Conservation (phyloP, 176 grass and related monocot species). For the Cenchrus purpureus region DNA sequence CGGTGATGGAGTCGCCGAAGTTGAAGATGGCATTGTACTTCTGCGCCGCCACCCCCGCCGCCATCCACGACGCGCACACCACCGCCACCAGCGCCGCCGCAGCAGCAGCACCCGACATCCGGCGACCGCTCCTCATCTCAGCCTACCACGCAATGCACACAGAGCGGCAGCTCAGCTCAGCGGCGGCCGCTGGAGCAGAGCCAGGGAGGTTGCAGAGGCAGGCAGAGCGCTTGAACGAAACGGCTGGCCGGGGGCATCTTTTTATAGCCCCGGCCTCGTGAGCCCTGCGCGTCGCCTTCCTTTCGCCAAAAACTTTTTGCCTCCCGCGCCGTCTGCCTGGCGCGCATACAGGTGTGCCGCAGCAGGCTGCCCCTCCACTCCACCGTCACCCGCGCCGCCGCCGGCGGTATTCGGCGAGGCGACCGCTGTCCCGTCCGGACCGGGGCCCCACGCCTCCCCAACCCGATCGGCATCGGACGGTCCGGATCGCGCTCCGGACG, state of each 20-base stretch:
- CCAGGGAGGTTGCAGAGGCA: background rate
- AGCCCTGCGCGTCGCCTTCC: background rate
- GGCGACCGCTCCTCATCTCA: slow-evolving; percentile 3
- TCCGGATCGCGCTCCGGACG: background rate
- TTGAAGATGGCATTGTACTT: slow-evolving; percentile 73
- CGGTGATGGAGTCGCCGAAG: slow-evolving; percentile 82
- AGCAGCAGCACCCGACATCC: background rate
- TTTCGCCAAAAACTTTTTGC: slow-evolving; percentile 16
- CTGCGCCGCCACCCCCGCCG: slow-evolving; percentile 20
- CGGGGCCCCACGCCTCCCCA: background rate
- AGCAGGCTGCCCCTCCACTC: background rate
- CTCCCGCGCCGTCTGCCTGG: slow-evolving; percentile 9
- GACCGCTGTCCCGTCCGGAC: background rate
- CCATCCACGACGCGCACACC: slow-evolving; percentile 7
- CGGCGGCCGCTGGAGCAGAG: no score
- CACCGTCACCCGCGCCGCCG: background rate
- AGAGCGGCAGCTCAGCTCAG: background rate
- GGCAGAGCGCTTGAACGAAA: slow-evolving; percentile 15
- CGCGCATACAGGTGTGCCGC: background rate
- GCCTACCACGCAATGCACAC: background rate
- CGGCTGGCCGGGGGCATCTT: background rate
- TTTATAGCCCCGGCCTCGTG: slow-evolving; percentile 51
- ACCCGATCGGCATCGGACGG: background rate
- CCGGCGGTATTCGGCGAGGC: slow-evolving; percentile 13
- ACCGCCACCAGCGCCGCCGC: background rate